Conservation (phyloP, 225 moss, liverwort and hornwort genomes). For the Lunularia cruciata region DNA sequence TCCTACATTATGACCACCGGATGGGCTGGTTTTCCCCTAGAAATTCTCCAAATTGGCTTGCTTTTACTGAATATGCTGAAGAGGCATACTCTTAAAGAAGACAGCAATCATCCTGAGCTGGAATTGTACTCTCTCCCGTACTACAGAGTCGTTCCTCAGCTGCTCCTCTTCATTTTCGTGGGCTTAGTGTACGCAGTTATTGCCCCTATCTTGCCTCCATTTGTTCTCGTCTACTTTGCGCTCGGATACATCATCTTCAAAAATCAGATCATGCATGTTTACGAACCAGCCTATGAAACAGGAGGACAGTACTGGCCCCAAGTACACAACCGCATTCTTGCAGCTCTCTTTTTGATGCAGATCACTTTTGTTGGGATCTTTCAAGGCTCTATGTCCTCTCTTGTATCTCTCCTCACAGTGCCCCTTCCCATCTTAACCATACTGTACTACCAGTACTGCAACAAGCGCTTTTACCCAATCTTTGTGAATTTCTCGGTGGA, state of each 20-base stretch:
- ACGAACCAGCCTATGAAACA: slow-evolving; percentile 86
- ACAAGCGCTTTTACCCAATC: slow-evolving; percentile 63
- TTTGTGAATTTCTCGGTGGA: slow-evolving; percentile 71
- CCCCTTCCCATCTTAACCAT: slow-evolving; percentile 68
- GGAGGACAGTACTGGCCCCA: slow-evolving; percentile 95
- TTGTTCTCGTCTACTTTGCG: slow-evolving; percentile 79
- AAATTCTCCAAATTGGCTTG: slow-evolving; percentile 69
- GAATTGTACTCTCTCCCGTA: slow-evolving; percentile 67
- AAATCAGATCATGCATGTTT: slow-evolving; percentile 95
- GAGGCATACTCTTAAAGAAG: slow-evolving; percentile 44
- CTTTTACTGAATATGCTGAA: slow-evolving; percentile 63
- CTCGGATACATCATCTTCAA: slow-evolving; percentile 85
- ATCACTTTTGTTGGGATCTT: slow-evolving; percentile 90
- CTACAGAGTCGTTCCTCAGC: slow-evolving; percentile 68
- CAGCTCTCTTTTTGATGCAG: slow-evolving; percentile 69
- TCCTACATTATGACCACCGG: slow-evolving; percentile 95
- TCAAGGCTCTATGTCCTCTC: slow-evolving; percentile 62
- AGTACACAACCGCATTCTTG: slow-evolving; percentile 76
- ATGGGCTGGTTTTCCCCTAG: slow-evolving; percentile 94
- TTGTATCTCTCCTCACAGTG: slow-evolving; percentile 49
- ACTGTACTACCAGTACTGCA: slow-evolving; percentile 71
- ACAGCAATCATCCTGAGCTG: slow-evolving; percentile 61
- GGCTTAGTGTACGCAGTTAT: slow-evolving; percentile 86
- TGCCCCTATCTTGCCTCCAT: slow-evolving; percentile 83
- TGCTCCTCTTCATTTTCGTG: slow-evolving; percentile 81